Evolutionary conservation across 73 alveolate species (phyloP).

Genomic region (Durusdinium trenchii): DNA sequence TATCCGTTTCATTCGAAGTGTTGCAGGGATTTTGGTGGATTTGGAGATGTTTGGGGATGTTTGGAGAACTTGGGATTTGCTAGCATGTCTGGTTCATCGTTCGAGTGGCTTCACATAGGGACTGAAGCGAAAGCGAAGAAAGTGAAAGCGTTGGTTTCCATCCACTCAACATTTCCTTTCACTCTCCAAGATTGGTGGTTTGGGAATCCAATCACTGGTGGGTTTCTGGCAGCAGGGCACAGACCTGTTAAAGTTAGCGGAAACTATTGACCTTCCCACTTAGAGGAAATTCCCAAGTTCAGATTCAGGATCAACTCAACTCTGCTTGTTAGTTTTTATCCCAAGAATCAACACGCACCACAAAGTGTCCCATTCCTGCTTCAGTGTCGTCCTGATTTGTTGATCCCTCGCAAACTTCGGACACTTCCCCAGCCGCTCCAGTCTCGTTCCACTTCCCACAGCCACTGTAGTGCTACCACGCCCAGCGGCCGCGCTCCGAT

Average conservation of each 20-base stretch:
- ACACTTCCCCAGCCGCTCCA: neutral
- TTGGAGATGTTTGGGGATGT: no score
- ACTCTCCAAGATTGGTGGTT: no score
- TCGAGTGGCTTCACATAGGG: neutral
- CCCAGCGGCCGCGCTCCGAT: conserved; percentile 53
- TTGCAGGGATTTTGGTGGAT: no score
- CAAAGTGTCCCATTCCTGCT: neutral
- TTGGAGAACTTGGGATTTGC: neutral
- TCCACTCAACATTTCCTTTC: no score
- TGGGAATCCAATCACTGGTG: no score
- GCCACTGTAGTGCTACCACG: neutral
- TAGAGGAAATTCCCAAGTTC: neutral
- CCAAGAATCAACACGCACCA: neutral
- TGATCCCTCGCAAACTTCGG: neutral
- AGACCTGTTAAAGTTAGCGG: no score
- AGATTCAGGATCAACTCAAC: no score
- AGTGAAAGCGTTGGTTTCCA: no score
- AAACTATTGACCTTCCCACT: no score
- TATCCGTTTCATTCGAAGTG: no score
- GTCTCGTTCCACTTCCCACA: neutral
- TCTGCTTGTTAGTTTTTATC: neutral
- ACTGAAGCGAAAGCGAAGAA: no score
- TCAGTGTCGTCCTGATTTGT: neutral
- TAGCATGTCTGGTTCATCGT: neutral
- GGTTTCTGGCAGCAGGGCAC: no score